A percentile compares a stretch with the other conserved stretches of the same genome.
These are phyloP conservation scores for Claviceps cyperi DNA, from an alignment of 2,329 filamentous ascomycete species.

Conservation along the genomic window DNA sequence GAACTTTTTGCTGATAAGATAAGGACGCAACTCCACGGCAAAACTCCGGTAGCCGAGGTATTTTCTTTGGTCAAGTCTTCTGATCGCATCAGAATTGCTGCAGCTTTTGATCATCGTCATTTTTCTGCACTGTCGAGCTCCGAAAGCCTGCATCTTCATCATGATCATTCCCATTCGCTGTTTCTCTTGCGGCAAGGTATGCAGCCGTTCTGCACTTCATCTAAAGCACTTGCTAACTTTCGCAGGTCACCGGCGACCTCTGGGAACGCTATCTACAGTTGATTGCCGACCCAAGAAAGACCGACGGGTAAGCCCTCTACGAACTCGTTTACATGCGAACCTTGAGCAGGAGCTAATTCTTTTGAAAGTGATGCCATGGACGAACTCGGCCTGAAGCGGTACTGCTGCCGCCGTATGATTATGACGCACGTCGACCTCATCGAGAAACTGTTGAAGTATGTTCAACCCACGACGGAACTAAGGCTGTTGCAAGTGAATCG, in stretches of 20 bases:
- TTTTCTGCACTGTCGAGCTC: not conserved
- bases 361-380: constrained; percentile 78
- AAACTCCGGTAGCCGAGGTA: constrained; percentile 16
- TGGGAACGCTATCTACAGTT: constrained; percentile 93
- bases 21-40: constrained; percentile 15
- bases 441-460: constrained; percentile 90
- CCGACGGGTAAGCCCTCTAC: constrained; percentile 48
- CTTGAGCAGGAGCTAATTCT: not conserved
- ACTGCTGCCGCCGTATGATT: constrained; percentile 98
- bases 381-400: constrained; percentile 79
- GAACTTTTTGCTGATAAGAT: constrained; percentile 30
- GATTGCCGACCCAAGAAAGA: constrained; percentile 56
- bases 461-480: not conserved
- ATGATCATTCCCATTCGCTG: constrained; percentile 99
- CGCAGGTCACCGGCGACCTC: constrained; percentile 84
- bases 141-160: not conserved
- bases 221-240: constrained; percentile 15
- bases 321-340: not conserved
- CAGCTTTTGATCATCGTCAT: not conserved
- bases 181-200: constrained; percentile 97
- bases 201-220: not conserved
- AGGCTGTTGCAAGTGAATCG: not conserved
- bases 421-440: constrained; percentile 99
- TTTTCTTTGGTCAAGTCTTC: constrained; percentile 8
- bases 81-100: constrained; percentile 3